Base-by-base conservation (phyloP, 108 stramenopile species). In the Thalassiosira profunda region DNA sequence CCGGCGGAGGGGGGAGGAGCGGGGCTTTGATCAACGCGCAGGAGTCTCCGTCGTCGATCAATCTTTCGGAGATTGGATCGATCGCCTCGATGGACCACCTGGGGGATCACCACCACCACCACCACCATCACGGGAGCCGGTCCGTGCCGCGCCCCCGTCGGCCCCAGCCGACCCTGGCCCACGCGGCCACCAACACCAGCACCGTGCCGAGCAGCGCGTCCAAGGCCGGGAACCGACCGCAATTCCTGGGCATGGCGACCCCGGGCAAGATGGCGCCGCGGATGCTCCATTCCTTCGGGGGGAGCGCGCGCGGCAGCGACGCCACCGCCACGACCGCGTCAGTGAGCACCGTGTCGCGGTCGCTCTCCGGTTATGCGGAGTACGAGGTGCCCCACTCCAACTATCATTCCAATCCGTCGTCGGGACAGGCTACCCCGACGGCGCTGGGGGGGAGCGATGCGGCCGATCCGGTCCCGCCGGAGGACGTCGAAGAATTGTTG, bases 11-110 rank as follows among this genome's bases (percentile, higher is more conserved):
- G 17, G 30, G 51, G n/a, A 46, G 52, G 8, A 23, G n/a, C 18
- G 55, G 21, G 0, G 28, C 17, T 4, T 34, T 26, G 44, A 53
- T 30, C n/a, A 47, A 42, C n/a, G n/a, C n/a, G 10, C 11, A 60
- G n/a, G 57, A 65, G 3, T 74, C 43, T 48, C 73, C 73, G 25
- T 65, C 73, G 14, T 74, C 73, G 26, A 63, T 64, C 35, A 66
- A 48, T 14, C 56, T 74, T 5, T 65, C 63, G n/a, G 74, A 74
- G 38, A 74, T 74, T 48, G 71, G 71, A 34, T 66, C 64, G 18
- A 54, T 41, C 24, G 51, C 73, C 7, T 61, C 41, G 33, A 46
- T 24, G 26, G 35, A 46, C 15, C n/a, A n/a, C n/a, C n/a, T n/a
- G n/a, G 61, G 36, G 21, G 63, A 64, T 38, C 36, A 64, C 40